These are phyloP conservation scores for Metahyphopichia silvanorum DNA, from an alignment of 805 yeast genomes.

Conservation along the genomic window DNA sequence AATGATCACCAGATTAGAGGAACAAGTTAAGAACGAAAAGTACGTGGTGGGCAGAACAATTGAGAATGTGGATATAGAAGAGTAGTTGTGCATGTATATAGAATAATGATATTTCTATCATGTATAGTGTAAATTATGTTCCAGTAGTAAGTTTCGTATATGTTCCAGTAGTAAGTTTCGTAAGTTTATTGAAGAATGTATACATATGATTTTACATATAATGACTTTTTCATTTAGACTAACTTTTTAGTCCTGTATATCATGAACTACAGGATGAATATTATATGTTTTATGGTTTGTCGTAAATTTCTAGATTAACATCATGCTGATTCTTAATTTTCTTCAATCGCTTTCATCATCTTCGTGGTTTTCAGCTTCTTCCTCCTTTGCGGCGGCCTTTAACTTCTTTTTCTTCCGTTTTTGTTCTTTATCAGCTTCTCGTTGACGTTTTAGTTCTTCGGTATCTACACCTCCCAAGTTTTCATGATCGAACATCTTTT, in stretches of 20 bases:
- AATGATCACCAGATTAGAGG: slow-evolving; percentile 23
- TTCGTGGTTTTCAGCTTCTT: neutral
- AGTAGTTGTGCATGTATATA: too few relatives aligned
- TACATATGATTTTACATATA: neutral
- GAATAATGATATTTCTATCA: too few relatives aligned
- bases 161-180: too few relatives aligned
- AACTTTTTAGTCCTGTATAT: too few relatives aligned
- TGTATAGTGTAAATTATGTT: too few relatives aligned
- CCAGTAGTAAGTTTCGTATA: too few relatives aligned
- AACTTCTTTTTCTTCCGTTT: slow-evolving; percentile 16
- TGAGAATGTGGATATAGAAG: slow-evolving; percentile 38
- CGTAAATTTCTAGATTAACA: too few relatives aligned
- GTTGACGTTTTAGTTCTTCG: slow-evolving; percentile 7
- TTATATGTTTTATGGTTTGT: too few relatives aligned
- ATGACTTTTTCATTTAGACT: neutral
- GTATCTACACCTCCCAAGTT: slow-evolving; percentile 17
- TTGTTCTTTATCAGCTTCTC: slow-evolving; percentile 1
- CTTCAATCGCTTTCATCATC: slow-evolving; percentile 2
- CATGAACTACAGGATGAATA: too few relatives aligned
- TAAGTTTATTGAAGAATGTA: too few relatives aligned
- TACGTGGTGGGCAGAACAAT: slow-evolving; percentile 57
- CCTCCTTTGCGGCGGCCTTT: slow-evolving; percentile 12
- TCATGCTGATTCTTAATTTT: too few relatives aligned
- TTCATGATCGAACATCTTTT: slow-evolving; percentile 38
- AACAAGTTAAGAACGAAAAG: slow-evolving; percentile 54